Evolutionary conservation across 441 rosid genomes (phyloP).

Genomic region (Aleurites moluccanus): DNA sequence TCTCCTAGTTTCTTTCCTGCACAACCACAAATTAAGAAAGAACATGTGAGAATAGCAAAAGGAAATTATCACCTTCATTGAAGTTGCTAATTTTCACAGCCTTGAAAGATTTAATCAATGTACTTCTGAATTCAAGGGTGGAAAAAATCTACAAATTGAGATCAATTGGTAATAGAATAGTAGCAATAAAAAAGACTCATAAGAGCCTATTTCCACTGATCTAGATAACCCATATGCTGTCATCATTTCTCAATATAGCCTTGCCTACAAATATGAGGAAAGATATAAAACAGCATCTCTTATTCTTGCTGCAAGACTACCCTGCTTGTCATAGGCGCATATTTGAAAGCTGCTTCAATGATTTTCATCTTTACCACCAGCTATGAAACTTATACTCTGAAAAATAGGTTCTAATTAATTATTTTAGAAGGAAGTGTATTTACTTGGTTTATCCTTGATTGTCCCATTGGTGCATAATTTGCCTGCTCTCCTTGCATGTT

Average conservation of each 20-base stretch:
- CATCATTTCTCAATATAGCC: too few relatives aligned
- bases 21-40: constrained; percentile 17
- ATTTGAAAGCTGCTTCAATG: too few relatives aligned
- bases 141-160: neutral
- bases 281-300: neutral
- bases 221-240: neutral
- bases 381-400: neutral
- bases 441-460: constrained; percentile 51
- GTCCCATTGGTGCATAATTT: constrained; percentile 40
- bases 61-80: neutral
- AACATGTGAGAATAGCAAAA: neutral
- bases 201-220: neutral
- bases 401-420: neutral
- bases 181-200: neutral
- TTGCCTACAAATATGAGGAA: neutral
- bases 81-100: neutral
- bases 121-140: neutral
- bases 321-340: neutral
- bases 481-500: constrained; percentile 42
- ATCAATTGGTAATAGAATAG: too few relatives aligned
- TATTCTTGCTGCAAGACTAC: neutral
- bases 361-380: neutral
- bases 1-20: constrained; percentile 42
- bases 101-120: neutral
- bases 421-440: constrained; percentile 17